Evolutionary conservation across 345 rosid genomes (phyloP), one percentile per base, ranked within the genome.

Genomic region (Gossypioides kirkii): DNA sequence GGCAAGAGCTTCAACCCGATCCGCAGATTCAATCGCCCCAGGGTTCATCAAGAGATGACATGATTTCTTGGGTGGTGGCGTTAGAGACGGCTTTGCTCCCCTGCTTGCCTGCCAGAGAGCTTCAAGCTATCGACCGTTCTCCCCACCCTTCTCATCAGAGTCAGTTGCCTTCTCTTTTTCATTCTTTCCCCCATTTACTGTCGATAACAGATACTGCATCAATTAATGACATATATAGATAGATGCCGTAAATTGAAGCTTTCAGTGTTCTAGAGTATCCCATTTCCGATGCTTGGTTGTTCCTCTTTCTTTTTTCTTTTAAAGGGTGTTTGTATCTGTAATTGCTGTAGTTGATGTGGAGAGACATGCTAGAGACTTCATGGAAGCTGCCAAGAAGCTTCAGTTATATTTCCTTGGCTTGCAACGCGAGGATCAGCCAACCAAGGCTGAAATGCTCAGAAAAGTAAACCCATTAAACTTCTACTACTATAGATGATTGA

Each of bases 311-410:
- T 10, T 2, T 10, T 46, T 46, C 50, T 12, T 46, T 58, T n/a
- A 76, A 68, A 59, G 16, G 45, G 52, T 74, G 16, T 26, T 70
- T 50, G 18, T 71, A 1, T 69, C 67, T 69, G 68, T 69, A 43
- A 75, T 70, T 62, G 43, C 3, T 80, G 59, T 74, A 90, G 97
- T 90, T 84, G 99, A 91, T 77, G 99, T 89, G 58, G 98, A 89
- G 85, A 87, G 93, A 71, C 93, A 92, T 69, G 97, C 98, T 9
- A 85, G 98, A 80, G 98, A 95, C 61, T 95, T 95, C 83, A 95
- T 92, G 98, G 98, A 91, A 87, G 99, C 97, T 71, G 99, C 97
- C 53, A 92, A 95, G 75, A 91, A 88, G 87, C 94, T 95, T 65
- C 97, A 92, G 80, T 86, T 88, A 52, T 87, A 92, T 71, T 88